Evolutionary conservation across 169 alveolate genomes (phyloP), one percentile per base, ranked within the genome.

Genomic region (Ichthyophthirius multifiliis): DNA sequence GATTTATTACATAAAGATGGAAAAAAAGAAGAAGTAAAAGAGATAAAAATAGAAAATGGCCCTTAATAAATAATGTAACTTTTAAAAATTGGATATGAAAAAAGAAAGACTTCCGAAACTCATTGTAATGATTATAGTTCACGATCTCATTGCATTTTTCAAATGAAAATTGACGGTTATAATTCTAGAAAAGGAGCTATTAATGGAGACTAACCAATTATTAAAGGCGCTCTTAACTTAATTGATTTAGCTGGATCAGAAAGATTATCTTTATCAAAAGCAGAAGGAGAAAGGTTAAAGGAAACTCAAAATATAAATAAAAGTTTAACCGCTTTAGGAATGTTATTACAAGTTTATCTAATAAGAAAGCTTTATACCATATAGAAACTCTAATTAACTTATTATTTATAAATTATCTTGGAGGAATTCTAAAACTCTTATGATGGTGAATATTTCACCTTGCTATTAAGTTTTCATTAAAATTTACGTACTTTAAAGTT

Each of bases 361-460:
- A 87, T 31, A 89, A 92, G 45, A 88, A 88, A n/a, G 80, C 77
- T 89, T 89, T 64, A 88, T 92, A 27, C 97, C 98, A 10, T 96
- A 86, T 83, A 89, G 98, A 65, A 93, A 96, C 82, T 91, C 96
- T 41, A 95, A 92, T 85, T 96, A 15, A 96, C 98, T 12, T 86
- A 84, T 76, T 65, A 90, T n/a, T 84, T 96, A 20, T 87, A 93
- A 88, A 90, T 41, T 91, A 89, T 48, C 55, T 96, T 7, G 97
- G 96, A 13, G 98, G 98, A 92, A 92, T 78, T 89, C 97, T 18
- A 93, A 93, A 78, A 92, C 97, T 15, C 82, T 94, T n/a, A 94
- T 96, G 98, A 89, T 96, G 44, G 97, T 94, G 0, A 94, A 93
- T 82, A 82, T 93, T 3, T 84, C 93, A 18, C 91, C 96, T n/a